Percentiles rank a stretch among this genome's conserved stretches.
These are phyloP conservation scores for Ogataea methanolica DNA, from an alignment of 805 yeast species.

Conservation along the genomic window DNA sequence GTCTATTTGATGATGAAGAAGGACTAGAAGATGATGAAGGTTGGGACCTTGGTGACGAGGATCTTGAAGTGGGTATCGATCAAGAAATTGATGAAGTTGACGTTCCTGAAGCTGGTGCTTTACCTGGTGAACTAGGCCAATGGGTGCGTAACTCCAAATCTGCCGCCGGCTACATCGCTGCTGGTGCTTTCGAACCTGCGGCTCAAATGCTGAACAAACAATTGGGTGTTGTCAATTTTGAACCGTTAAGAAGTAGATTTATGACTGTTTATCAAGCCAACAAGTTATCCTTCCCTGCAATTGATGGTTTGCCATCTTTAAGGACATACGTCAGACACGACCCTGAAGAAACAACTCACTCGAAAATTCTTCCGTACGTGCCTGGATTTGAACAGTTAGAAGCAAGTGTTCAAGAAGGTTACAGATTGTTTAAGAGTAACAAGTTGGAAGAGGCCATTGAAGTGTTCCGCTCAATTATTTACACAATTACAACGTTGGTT, in stretches of 20 bases:
- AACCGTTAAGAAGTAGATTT: constrained; percentile 80
- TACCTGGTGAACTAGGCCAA: constrained; percentile 55
- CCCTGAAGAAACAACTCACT: constrained; percentile 48
- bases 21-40: constrained; percentile 62
- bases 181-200: constrained; percentile 95
- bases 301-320: constrained; percentile 69
- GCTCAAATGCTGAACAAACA: constrained; percentile 90
- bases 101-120: constrained; percentile 24
- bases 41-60: constrained; percentile 83
- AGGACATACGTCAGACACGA: constrained; percentile 64
- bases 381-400: constrained; percentile 72
- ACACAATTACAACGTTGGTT: constrained; percentile 64
- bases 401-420: constrained; percentile 63
- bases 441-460: constrained; percentile 78
- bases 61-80: constrained; percentile 53
- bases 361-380: constrained; percentile 56
- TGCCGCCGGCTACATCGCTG: constrained; percentile 90
- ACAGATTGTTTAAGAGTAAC: constrained; percentile 77
- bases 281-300: constrained; percentile 69
- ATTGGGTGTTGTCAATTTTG: constrained; percentile 80
- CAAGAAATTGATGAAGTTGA: constrained; percentile 36
- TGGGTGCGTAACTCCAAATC: constrained; percentile 90
- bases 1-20: constrained; percentile 38
- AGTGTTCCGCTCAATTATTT: constrained; percentile 73
- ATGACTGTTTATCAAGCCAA: constrained; percentile 78